Evolutionary conservation across 352 stramenopile species (phyloP).

Genomic region (Albugo laibachii): DNA sequence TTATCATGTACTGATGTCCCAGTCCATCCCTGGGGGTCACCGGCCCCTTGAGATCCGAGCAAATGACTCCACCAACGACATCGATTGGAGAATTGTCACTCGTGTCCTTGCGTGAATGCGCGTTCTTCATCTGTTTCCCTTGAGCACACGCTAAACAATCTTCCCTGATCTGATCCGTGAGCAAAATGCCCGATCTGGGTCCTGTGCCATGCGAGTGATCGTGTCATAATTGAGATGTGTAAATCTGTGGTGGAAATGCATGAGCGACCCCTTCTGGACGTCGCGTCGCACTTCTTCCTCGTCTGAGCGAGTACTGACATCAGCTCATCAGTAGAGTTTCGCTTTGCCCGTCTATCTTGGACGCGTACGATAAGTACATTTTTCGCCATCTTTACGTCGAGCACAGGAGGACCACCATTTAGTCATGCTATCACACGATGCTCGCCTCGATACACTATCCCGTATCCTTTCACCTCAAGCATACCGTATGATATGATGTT

Average conservation of each 20-base stretch:
- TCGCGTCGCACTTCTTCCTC: not conserved
- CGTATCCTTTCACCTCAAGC: not conserved
- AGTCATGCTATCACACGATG: not conserved
- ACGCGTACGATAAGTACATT: not conserved
- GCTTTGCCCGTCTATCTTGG: not conserved
- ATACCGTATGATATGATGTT: too few species aligned
- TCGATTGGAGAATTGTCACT: slow-evolving; percentile 1
- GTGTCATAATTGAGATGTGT: slow-evolving; percentile 5
- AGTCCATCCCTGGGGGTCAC: not conserved
- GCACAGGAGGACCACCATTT: not conserved
- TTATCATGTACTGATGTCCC: not conserved
- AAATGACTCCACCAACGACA: not conserved
- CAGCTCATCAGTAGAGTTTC: too few species aligned
- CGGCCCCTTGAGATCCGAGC: not conserved
- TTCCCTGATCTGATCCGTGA: not conserved
- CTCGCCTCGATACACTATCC: not conserved
- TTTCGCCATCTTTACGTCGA: not conserved
- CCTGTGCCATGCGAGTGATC: slow-evolving; percentile 1
- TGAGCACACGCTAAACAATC: slow-evolving; percentile 5
- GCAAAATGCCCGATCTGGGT: not conserved
- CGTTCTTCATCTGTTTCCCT: slow-evolving; percentile 2
- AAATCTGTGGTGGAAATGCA: slow-evolving; percentile 4
- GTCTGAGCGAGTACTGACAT: not conserved
- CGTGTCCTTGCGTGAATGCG: slow-evolving; percentile 3
- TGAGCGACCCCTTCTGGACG: slow-evolving; percentile 1